Conservation (phyloP, 371 early-diverging fungal species). For the Blastocladiella emersonii region DNA sequence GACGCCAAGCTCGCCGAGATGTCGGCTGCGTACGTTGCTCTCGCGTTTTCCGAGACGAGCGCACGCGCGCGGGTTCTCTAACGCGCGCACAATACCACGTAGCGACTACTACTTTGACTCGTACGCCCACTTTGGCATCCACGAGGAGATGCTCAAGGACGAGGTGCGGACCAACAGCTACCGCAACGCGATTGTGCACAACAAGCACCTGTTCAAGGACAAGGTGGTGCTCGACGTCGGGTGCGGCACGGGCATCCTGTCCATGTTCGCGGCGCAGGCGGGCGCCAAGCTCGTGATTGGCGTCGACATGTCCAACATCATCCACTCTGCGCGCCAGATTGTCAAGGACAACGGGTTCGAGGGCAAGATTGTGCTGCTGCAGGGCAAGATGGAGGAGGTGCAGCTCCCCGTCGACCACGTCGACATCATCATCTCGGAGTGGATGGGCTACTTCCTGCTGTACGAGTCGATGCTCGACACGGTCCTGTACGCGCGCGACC, state of each 20-base stretch:
- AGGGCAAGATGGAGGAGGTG: slow-evolving; percentile 94
- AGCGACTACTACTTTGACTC: slow-evolving; percentile 90
- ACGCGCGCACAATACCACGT: background rate
- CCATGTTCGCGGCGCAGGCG: slow-evolving; percentile 96
- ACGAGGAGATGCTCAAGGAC: slow-evolving; percentile 88
- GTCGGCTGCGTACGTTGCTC: too few species aligned
- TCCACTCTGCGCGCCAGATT: slow-evolving; percentile 79
- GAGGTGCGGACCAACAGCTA: slow-evolving; percentile 88
- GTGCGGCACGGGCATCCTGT: slow-evolving; percentile 92
- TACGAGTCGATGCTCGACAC: slow-evolving; percentile 98
- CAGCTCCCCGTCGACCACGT: slow-evolving; percentile 75
- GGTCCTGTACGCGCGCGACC: slow-evolving; percentile 87
- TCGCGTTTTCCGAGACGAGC: too few species aligned
- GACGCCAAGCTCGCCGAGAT: too few species aligned
- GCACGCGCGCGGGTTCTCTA: too few species aligned
- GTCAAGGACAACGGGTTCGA: slow-evolving; percentile 74
- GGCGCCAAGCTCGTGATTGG: slow-evolving; percentile 88
- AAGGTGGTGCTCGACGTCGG: slow-evolving; percentile 97
- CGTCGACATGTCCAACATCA: slow-evolving; percentile 94
- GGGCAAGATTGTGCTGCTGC: slow-evolving; percentile 69
- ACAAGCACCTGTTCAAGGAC: slow-evolving; percentile 86
- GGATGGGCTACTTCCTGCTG: slow-evolving; percentile 98
- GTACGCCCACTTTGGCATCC: slow-evolving; percentile 76
- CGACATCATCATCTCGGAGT: slow-evolving; percentile 93
- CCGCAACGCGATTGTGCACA: slow-evolving; percentile 79